phyloP scores from a whole-genome alignment of 768 basidiomycete species.

The Calocera cornea region DNA sequence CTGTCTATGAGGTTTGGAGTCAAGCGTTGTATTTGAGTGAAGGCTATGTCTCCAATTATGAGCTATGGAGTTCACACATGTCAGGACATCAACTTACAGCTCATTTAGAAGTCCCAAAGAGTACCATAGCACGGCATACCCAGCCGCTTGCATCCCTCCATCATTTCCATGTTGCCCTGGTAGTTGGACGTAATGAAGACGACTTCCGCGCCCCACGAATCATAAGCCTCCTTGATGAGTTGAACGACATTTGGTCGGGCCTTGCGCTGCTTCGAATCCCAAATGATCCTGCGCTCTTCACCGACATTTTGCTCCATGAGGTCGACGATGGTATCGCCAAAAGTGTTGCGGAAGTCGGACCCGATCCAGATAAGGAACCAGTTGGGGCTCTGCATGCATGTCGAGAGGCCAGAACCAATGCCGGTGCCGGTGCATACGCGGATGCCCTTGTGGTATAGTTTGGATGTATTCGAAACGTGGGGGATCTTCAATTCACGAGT shows the following conservation, averaged over 20 bases:
- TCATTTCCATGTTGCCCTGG: conserved; percentile 63
- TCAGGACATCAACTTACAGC: neutral
- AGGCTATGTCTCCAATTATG: no score
- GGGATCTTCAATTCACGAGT: conserved; percentile 65
- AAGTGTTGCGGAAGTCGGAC: conserved; percentile 72
- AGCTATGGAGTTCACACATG: neutral
- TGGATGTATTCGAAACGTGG: conserved; percentile 63
- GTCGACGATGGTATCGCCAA: conserved; percentile 63
- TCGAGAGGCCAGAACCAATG: conserved; percentile 64
- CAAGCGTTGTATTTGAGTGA: no score
- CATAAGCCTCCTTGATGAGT: conserved; percentile 52
- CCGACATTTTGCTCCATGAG: conserved; percentile 58
- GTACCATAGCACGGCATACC: conserved; percentile 53
- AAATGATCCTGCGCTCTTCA: conserved; percentile 59
- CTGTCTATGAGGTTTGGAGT: no score
- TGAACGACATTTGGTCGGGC: conserved; percentile 70
- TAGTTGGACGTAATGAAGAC: conserved; percentile 79
- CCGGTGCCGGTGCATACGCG: conserved; percentile 74
- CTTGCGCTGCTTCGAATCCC: conserved; percentile 60
- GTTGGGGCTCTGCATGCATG: conserved; percentile 59
- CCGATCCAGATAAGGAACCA: conserved; percentile 69
- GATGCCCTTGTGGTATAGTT: conserved; percentile 64
- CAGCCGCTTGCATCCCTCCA: conserved; percentile 59
- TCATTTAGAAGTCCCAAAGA: conserved; percentile 51
- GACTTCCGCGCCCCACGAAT: conserved; percentile 63